Evolutionary conservation across 495 filamentous ascomycete genomes (phyloP), one percentile per base, ranked within the genome.

Genomic region (Annulohypoxylon moriforme): DNA sequence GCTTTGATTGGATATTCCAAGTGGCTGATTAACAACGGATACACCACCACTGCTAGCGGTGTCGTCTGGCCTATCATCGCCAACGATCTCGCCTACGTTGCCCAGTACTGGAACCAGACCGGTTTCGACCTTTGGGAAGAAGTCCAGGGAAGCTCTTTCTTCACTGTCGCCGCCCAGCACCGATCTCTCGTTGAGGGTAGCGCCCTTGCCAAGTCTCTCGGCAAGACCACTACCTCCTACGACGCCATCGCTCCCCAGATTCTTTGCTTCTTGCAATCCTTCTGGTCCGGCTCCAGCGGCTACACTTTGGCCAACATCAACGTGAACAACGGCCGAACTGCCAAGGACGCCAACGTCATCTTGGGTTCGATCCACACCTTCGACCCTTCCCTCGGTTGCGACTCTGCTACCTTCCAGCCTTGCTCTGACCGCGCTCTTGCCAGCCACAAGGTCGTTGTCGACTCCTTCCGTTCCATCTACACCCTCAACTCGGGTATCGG

Each of bases 121-220:
- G 89, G 88, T 31, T 93, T 86, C 62, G 90, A 93, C 75, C 82
- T 93, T 0, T 92, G 91, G 91, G 91, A 92, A 71, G 91, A 92
- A 77, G 85, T 91, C 1, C 76, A 82, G 14, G 88, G 88, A 49
- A 82, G 80, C 52, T 89, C 88, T 4, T 91, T 92, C 81, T 92
- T 84, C 61, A 85, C 83, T 42, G 68, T 82, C 49, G 76, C 76
- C 40, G 65, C 67, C 53, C 78, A 78, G 14, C 81, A 85, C 65
- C 77, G 83, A 40, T 85, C 90, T 14, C 76, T 93, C 16, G 81
- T 90, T n/a, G 89, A 91, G 76, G 90, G 90, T 46, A 83, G 79
- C 16, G 81, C 80, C n/a, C 83, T 92, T 33, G 89, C 89, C 11
- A 76, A 63, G 67, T 80, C 36, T 59, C 76, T 82, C 59, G 84